Evolutionary conservation across 441 rosid genomes (phyloP).

Genomic region (Isatis lusitanica): DNA sequence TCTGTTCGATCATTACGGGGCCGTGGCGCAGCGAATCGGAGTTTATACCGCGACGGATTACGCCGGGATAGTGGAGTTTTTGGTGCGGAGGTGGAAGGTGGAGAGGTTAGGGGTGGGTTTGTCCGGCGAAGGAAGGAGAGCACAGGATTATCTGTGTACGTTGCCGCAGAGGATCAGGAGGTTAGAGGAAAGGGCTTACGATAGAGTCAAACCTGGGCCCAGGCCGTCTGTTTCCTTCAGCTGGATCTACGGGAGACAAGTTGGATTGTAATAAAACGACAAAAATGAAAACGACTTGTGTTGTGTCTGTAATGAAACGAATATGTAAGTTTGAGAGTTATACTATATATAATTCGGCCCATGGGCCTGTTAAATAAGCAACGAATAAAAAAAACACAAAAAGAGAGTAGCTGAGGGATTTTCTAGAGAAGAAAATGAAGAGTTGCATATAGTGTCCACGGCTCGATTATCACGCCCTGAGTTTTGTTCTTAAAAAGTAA

Average conservation of each 20-base stretch:
- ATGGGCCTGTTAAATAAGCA: constrained; percentile 2
- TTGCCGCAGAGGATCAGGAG: constrained; percentile 34
- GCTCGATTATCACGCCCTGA: constrained; percentile 26
- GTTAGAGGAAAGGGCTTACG: constrained; percentile 27
- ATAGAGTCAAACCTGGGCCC: constrained; percentile 7
- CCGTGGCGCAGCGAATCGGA: constrained; percentile 42
- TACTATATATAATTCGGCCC: background rate
- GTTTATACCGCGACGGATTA: constrained; percentile 48
- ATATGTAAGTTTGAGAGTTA: background rate
- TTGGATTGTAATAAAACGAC: background rate
- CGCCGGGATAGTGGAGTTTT: constrained; percentile 44
- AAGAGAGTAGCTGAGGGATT: background rate
- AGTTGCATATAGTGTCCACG: background rate
- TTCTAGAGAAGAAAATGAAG: constrained; percentile 1
- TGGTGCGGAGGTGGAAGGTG: constrained; percentile 44
- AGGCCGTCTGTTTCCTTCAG: constrained; percentile 19
- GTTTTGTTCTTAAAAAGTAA: background rate
- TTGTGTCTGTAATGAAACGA: too few species aligned
- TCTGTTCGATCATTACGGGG: constrained; percentile 40
- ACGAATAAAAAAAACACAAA: background rate
- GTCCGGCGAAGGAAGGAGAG: constrained; percentile 39
- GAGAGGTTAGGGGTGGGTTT: constrained; percentile 34
- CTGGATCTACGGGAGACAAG: constrained; percentile 24
- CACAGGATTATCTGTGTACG: constrained; percentile 44
- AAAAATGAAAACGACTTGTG: too few species aligned